Percentiles rank a stretch among this genome's conserved stretches.
phyloP scores from a whole-genome alignment of 495 filamentous ascomycete species.

The Neurospora sp. region DNA sequence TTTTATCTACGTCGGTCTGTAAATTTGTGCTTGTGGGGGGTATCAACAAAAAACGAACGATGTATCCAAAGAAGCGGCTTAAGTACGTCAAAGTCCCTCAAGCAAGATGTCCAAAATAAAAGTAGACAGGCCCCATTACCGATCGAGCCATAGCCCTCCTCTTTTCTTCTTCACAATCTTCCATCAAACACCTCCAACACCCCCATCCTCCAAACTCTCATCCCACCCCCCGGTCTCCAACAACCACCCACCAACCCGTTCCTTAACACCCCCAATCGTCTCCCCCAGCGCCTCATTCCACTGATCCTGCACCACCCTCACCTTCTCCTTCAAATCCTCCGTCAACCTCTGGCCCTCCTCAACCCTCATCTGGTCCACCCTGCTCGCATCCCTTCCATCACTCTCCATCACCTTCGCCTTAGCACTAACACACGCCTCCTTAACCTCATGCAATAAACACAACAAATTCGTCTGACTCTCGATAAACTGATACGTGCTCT shows the following conservation, averaged over 20 bases:
- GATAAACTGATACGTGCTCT: conserved; percentile 90
- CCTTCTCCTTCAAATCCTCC: conserved; percentile 85
- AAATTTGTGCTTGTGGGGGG: neutral
- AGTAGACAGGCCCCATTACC: neutral
- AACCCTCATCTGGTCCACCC: conserved; percentile 46
- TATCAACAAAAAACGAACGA: conserved; percentile 8
- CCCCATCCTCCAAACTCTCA: conserved; percentile 45
- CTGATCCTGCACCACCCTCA: conserved; percentile 78
- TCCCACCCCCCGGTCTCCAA: conserved; percentile 65
- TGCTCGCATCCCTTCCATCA: conserved; percentile 45
- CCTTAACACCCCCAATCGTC: conserved; percentile 39
- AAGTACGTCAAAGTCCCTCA: neutral
- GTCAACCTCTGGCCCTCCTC: conserved; percentile 63
- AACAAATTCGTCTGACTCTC: conserved; percentile 88
- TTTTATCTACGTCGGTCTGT: neutral
- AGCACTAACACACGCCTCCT: conserved; percentile 62
- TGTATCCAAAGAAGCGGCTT: neutral
- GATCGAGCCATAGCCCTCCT: neutral
- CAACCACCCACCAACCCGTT: conserved; percentile 54
- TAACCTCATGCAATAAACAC: conserved; percentile 89
- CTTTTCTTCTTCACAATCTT: neutral
- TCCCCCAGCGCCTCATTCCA: conserved; percentile 51
- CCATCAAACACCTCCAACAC: conserved; percentile 31
- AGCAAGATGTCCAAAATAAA: neutral
- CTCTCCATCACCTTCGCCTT: conserved; percentile 46